These are phyloP conservation scores for Orbilia blumenaviensis DNA, from an alignment of 2,329 filamentous ascomycete genomes.

Conservation along the genomic window DNA sequence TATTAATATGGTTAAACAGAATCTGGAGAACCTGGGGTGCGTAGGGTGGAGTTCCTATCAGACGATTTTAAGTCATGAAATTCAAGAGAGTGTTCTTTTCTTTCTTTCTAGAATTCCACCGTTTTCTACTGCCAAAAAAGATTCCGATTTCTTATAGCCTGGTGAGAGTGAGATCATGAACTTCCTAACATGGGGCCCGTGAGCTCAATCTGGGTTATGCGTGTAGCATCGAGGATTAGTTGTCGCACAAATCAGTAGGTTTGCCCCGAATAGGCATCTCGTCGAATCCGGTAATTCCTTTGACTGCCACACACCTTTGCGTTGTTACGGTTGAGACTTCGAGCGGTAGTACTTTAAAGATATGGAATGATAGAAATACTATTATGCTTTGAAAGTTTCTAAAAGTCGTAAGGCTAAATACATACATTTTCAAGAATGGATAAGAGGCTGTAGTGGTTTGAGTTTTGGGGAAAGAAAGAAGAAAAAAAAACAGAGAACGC, in stretches of 20 bases:
- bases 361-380: slow-evolving; percentile 1
- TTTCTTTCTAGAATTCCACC: neutral
- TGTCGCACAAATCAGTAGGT: neutral
- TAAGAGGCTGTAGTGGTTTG: neutral
- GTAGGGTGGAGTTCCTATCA: neutral
- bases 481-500: neutral
- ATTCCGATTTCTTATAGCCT: neutral
- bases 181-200: neutral
- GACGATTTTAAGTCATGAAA: no score
- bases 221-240: neutral
- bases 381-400: slow-evolving; percentile 9
- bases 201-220: neutral
- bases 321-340: neutral
- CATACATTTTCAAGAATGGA: slow-evolving; percentile 4
- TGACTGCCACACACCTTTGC: neutral
- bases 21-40: no score
- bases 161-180: neutral
- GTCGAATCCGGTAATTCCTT: slow-evolving; percentile 6
- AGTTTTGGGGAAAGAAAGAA: neutral
- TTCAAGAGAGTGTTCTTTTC: no score
- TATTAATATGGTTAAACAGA: no score
- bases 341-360: no score
- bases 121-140: neutral
- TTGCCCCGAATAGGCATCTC: slow-evolving; percentile 6
- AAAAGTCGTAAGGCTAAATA: slow-evolving; percentile 14